Base-by-base conservation (phyloP, 768 basidiomycete species). In the Naganishia vaughanmartiniae region DNA sequence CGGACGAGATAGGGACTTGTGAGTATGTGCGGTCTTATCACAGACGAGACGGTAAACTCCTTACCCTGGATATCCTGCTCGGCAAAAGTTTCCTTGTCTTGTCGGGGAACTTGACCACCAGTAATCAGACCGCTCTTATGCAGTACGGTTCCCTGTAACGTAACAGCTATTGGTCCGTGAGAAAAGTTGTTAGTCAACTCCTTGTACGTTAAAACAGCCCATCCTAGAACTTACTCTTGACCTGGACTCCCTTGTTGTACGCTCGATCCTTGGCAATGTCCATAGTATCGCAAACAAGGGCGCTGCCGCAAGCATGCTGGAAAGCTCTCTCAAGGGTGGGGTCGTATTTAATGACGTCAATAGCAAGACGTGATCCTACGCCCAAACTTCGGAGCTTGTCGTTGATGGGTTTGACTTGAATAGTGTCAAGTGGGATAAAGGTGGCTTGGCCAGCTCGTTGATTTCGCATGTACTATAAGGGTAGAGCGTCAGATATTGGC, bases 91-190 rank as follows among this genome's bases (percentile, higher is more conserved):
- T 63, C 60, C 39, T 42, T 42, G 21, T 63, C 60, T 30, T 63
- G 36, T 30, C 60, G 33, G 28, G 31, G 54, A 21, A 77, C 91
- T 57, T 87, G 85, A 31, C 96, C 96, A 83, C 96, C 96, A 39
- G 96, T 99, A 78, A 99, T 98, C 56, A 95, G 83, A 72, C 96
- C 96, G 74, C 92, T 93, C 83, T 94, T 94, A 81, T 99, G 96
- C 56, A 99, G 97, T 71, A 99, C 84, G 2, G 94, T 98, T 0
- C 96, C 96, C 54, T 98, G 94, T 53, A 99, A 84, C 0, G 96
- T 96, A 26, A 99, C 96, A 71, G 94, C 96, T 94, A 69, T 51
- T 30, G 48, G 21, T 39, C 42, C 17, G 21, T 26, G 34, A 54
- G 42, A 68, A 24, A 26, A 26, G 55, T 28, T 46, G 42, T 42